Percentiles rank a stretch among this genome's conserved stretches.
phyloP scores from a whole-genome alignment of 257 asterid species.

The Solanum commersonii region DNA sequence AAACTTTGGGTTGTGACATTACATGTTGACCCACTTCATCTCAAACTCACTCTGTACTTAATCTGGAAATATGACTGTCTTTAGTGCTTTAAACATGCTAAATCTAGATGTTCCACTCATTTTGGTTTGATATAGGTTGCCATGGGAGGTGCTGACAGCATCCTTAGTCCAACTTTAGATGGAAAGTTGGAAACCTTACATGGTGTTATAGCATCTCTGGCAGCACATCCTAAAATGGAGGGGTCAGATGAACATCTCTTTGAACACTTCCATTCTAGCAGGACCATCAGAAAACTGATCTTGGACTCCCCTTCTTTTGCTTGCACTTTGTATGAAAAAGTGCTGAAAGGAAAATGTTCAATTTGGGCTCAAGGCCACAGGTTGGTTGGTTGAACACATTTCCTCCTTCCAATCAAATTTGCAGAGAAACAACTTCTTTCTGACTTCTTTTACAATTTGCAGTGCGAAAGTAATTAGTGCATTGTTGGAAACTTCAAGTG shows the following conservation, averaged over 20 bases:
- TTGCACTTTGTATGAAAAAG: conserved; percentile 58
- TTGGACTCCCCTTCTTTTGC: conserved; percentile 78
- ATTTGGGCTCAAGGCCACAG: conserved; percentile 79
- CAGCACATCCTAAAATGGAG: conserved; percentile 47
- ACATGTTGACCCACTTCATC: not conserved
- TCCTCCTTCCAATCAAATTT: not conserved
- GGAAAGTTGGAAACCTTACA: conserved; percentile 44
- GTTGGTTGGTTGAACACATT: conserved; percentile 18
- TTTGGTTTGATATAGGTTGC: conserved; percentile 42
- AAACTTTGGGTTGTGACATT: not conserved
- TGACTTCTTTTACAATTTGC: not conserved
- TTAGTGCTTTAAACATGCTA: not conserved
- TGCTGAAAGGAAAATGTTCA: conserved; percentile 63
- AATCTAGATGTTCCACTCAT: not conserved
- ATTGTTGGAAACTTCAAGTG: conserved; percentile 47
- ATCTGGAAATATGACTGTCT: not conserved
- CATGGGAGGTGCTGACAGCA: conserved; percentile 59
- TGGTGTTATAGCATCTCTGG: conserved; percentile 56
- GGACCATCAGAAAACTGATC: conserved; percentile 63
- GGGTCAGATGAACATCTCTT: conserved; percentile 48
- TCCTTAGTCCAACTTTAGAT: conserved; percentile 52
- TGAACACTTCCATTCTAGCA: conserved; percentile 75
- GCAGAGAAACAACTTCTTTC: not conserved
- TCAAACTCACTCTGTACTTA: not conserved
- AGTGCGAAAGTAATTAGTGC: conserved; percentile 61